Percentiles rank a stretch among this genome's conserved stretches.
Evolutionary conservation across 1,284 basidiomycete species (phyloP).

Genomic region (Lentinus polychrous): DNA sequence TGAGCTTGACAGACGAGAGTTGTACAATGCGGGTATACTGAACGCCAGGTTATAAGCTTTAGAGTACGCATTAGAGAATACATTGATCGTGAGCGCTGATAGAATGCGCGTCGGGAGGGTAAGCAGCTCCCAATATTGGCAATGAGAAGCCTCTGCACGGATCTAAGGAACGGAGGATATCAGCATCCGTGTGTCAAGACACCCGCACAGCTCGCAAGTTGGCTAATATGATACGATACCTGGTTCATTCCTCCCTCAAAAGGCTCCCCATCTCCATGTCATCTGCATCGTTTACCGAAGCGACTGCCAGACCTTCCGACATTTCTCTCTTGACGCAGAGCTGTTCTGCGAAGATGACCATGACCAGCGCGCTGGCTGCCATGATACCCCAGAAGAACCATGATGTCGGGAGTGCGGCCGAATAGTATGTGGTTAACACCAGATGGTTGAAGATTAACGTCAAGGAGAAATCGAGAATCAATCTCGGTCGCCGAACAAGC

Average conservation of each 20-base stretch:
- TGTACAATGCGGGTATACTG: too few species aligned
- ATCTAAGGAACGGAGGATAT: too few species aligned
- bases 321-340: constrained; percentile 92
- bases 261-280: constrained; percentile 59
- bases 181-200: too few species aligned
- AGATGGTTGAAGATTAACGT: constrained; percentile 89
- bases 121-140: too few species aligned
- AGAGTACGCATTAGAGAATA: too few species aligned
- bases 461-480: constrained; percentile 90
- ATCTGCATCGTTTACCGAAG: constrained; percentile 27
- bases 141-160: too few species aligned
- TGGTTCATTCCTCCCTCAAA: constrained; percentile 25
- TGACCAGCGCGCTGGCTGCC: constrained; percentile 61
- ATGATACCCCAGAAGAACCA: constrained; percentile 87
- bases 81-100: too few species aligned
- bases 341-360: constrained; percentile 83
- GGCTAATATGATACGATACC: background rate
- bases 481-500: constrained; percentile 83
- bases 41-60: too few species aligned
- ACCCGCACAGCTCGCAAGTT: too few species aligned
- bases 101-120: too few species aligned
- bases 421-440: constrained; percentile 88
- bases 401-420: constrained; percentile 80
- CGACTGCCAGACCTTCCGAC: constrained; percentile 72
- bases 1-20: too few species aligned